Evolutionary conservation across 208 protist species (phyloP), one percentile per base, ranked within the genome.

Genomic region (Lotmaria passim): DNA sequence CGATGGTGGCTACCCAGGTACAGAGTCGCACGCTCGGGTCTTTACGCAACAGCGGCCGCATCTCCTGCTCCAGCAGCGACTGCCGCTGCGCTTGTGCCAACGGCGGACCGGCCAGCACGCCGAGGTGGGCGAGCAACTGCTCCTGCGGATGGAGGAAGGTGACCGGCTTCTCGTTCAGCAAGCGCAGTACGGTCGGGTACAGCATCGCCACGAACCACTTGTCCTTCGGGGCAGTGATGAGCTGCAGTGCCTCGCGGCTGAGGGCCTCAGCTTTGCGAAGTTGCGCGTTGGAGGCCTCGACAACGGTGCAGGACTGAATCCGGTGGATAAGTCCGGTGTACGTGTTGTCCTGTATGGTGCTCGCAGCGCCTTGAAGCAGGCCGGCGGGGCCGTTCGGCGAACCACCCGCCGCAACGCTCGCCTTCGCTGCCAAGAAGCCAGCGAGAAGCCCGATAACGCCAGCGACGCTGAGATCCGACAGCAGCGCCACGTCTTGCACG

Each of bases 21-120:
- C 91, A 96, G 10, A 96, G 79, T 46, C 92, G 79, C 21, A 96
- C 85, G 12, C 83, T 78, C 21, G 91, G 87, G 65, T 93, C 91
- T 6, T 43, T 43, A 36, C 68, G 59, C 38, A 96, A 68, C 24
- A 92, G 58, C 12, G 84, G 71, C 30, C 83, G 39, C 28, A 72
- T 81, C 14, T 93, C 83, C 53, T 83, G 87, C 43, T 82, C 63
- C 6, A 94, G 46, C 33, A 90, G 44, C 39, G 58, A 12, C 12
- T 46, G 67, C 43, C 83, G 82, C 14, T 96, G 88, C 5, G 71
- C 48, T 11, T 50, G 1, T 11, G 71, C 8, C 15, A 66, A 34
- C 34, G 78, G 44, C 0, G 87, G 87, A 5, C 79, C 84, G 39
- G 69, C 55, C 1, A 92, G 50, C 19, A 74, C 56, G 28, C 86